Base-by-base conservation (phyloP, 78 protist species). In the Pelomyxa schiedti region DNA sequence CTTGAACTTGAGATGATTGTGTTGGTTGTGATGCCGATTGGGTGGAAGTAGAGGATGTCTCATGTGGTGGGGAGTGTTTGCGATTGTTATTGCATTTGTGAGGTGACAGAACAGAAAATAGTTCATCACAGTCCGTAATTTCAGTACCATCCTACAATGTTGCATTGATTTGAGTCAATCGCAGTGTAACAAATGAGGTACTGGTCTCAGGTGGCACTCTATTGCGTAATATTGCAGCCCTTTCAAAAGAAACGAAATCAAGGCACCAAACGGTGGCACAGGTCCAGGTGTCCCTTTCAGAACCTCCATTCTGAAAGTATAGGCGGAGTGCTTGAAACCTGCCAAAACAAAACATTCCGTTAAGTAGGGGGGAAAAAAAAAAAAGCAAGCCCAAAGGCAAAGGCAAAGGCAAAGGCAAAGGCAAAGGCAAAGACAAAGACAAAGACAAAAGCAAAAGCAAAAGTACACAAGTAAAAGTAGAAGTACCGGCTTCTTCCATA, bases 291-390 rank as follows among this genome's bases (percentile, higher is more conserved):
- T 71, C 79, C 35, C 90, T 76, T 39, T 72, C 78, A n/a, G 88
- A 39, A 69, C 79, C 69, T 3, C 72, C 42, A 1, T 90, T 66
- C 35, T 66, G 66, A 95, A 93, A 0, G 93, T 77, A 86, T 86
- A 95, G 26, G 97, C 95, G 1, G 98, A 26, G 69, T 95, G 98
- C 2, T 35, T 52, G 75, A 94, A 95, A 3, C 98, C 97, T 93
- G 73, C 7, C 6, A 3, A 8, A 9, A 47, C 16, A 47, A 16
- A 47, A 16, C 58, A 16, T 16, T 16, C 32, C 58, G 58, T 16
- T n/a, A n/a, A n/a, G n/a, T n/a, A n/a, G n/a, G n/a, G n/a, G n/a
- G n/a, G n/a, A n/a, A n/a, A n/a, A n/a, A n/a, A n/a, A n/a, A 30
- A 26, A 7, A n/a, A 39, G 9, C 22, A 1, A 3, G n/a, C 3